Conservation (phyloP, 768 basidiomycete genomes). For the Cystoderma amianthinum region DNA sequence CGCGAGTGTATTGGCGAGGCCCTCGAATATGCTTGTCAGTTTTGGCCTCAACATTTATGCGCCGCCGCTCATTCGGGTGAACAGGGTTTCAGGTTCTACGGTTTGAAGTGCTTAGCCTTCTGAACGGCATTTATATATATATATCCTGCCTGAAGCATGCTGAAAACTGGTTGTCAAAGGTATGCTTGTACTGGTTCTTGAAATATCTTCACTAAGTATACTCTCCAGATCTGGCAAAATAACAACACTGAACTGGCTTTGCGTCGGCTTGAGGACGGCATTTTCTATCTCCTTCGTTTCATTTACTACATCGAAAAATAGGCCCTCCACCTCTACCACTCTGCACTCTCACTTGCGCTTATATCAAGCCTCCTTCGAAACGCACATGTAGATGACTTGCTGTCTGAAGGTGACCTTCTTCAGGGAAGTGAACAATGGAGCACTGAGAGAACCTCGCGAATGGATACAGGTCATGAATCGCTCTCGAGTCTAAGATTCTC, state of each 20-base stretch:
- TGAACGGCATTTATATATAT: not conserved
- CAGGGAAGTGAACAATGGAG: not conserved
- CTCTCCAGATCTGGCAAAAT: no score
- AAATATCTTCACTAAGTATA: not conserved
- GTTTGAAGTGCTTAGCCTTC: not conserved
- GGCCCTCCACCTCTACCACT: not conserved
- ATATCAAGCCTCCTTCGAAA: not conserved
- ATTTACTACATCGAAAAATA: not conserved
- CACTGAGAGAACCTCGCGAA: no score
- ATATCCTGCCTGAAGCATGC: not conserved
- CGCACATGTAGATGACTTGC: not conserved
- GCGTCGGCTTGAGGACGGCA: not conserved
- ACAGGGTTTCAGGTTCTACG: not conserved
- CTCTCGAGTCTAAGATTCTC: no score
- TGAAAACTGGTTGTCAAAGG: not conserved
- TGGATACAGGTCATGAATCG: not conserved
- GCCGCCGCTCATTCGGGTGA: not conserved
- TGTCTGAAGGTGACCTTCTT: not conserved
- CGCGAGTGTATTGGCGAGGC: not conserved
- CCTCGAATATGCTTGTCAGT: not conserved
- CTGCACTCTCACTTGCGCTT: not conserved
- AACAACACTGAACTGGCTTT: not conserved
- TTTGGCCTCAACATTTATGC: not conserved
- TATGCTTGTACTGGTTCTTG: no score
- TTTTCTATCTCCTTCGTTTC: not conserved